These are phyloP conservation scores for Phytophthora sp. DNA, from an alignment of 352 stramenopile species.

Conservation along the genomic window DNA sequence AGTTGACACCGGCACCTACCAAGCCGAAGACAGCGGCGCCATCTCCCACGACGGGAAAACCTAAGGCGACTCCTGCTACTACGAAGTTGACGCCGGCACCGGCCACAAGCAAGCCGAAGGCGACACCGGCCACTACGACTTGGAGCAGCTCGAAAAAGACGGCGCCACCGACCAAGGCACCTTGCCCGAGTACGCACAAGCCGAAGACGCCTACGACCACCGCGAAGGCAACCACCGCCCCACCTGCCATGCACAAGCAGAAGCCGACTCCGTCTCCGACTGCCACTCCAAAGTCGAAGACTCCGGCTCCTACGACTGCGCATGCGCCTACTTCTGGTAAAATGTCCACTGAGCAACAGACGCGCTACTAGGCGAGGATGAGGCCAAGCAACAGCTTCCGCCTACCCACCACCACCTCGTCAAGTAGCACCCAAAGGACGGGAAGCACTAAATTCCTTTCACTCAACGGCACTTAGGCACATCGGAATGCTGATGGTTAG, in stretches of 20 bases:
- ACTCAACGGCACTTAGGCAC: conserved; percentile 1
- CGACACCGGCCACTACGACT: not conserved
- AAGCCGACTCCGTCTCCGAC: conserved; percentile 4
- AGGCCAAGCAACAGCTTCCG: conserved; percentile 5
- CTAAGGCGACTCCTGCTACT: not conserved
- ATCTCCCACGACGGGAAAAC: not conserved
- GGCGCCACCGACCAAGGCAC: not conserved
- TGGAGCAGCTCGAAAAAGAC: not conserved
- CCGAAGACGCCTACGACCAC: not conserved
- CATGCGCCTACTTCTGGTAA: too few relatives aligned
- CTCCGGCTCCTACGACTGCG: not conserved
- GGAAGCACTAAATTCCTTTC: conserved; percentile 3
- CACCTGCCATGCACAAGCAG: not conserved
- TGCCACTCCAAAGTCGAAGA: not conserved
- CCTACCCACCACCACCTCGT: not conserved
- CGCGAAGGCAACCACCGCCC: too few relatives aligned
- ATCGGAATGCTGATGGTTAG: conserved; percentile 16
- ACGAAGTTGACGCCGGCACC: too few relatives aligned
- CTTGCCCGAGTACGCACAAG: not conserved
- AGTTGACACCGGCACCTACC: not conserved
- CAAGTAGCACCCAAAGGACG: not conserved
- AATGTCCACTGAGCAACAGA: not conserved
- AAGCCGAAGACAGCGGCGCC: not conserved
- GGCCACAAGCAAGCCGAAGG: conserved; percentile 7
- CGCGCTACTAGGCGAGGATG: not conserved